These are phyloP conservation scores for Cladorrhinum sp. DNA, from an alignment of 2,329 filamentous ascomycete species.

Conservation along the genomic window DNA sequence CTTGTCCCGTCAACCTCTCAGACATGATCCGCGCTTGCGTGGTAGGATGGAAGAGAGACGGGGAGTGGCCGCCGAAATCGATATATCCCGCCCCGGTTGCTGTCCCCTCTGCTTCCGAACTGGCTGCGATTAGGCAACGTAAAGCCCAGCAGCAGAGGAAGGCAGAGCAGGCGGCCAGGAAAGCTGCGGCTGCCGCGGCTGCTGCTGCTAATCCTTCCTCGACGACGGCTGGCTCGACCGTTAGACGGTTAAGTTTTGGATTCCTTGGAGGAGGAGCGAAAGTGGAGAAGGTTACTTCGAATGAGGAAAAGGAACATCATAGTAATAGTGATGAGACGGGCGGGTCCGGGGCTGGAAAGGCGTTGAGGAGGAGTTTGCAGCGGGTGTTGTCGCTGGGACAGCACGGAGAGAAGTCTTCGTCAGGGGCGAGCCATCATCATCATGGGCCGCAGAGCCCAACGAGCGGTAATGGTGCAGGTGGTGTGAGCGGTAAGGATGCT, in stretches of 20 bases:
- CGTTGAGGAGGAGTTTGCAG: slow-evolving; percentile 44
- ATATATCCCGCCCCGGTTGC: slow-evolving; percentile 13
- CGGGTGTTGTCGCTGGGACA: slow-evolving; percentile 43
- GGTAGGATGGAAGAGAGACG: slow-evolving; percentile 86
- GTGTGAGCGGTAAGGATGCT: slow-evolving; percentile 8
- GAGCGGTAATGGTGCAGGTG: background rate
- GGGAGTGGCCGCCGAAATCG: slow-evolving; percentile 79
- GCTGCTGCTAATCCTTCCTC: background rate
- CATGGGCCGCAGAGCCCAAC: background rate
- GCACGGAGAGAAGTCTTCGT: slow-evolving; percentile 11
- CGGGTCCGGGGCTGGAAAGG: slow-evolving; percentile 14
- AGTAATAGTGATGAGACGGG: slow-evolving; percentile 16
- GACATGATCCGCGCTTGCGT: slow-evolving; percentile 81
- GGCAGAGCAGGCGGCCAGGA: slow-evolving; percentile 35
- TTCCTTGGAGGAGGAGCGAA: slow-evolving; percentile 19
- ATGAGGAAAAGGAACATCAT: slow-evolving; percentile 13
- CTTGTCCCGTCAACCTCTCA: slow-evolving; percentile 80
- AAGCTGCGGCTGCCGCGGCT: background rate
- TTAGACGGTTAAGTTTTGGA: slow-evolving; percentile 28
- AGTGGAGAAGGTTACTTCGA: slow-evolving; percentile 15
- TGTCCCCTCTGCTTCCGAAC: slow-evolving; percentile 42
- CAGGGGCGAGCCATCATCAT: slow-evolving; percentile 6
- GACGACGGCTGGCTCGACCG: slow-evolving; percentile 14
- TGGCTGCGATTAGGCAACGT: slow-evolving; percentile 33
- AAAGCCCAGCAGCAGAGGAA: slow-evolving; percentile 19